phyloP scores from a whole-genome alignment of 257 asterid species.

The Leptodermis oblonga region DNA sequence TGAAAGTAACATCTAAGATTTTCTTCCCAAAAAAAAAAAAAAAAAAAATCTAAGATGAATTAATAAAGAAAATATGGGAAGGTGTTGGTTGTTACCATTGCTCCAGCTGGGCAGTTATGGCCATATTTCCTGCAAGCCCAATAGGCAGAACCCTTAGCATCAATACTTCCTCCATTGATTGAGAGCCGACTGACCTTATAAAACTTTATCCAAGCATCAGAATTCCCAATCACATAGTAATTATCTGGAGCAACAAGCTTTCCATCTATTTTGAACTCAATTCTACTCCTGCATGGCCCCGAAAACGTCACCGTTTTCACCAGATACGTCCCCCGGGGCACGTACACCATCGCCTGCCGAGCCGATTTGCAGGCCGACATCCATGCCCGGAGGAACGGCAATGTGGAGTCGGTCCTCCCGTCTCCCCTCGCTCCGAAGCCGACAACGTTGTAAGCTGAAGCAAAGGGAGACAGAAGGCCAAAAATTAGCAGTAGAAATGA shows the following conservation, averaged over 20 bases:
- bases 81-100: slow-evolving; percentile 57
- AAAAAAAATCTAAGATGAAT: too few relatives aligned
- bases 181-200: slow-evolving; percentile 52
- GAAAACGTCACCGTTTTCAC: slow-evolving; percentile 34
- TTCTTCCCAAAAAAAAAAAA: too few relatives aligned
- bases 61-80: too few relatives aligned
- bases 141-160: slow-evolving; percentile 53
- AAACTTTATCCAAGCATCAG: slow-evolving; percentile 58
- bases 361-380: slow-evolving; percentile 57
- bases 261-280: slow-evolving; percentile 47
- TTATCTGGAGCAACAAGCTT: slow-evolving; percentile 57
- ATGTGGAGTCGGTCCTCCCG: slow-evolving; percentile 63
- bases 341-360: slow-evolving; percentile 45
- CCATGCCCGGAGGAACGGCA: slow-evolving; percentile 62
- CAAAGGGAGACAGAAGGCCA: slow-evolving; percentile 10
- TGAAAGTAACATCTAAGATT: too few relatives aligned
- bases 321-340: slow-evolving; percentile 53
- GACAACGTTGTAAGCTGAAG: slow-evolving; percentile 50
- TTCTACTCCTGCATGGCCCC: slow-evolving; percentile 62
- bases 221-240: slow-evolving; percentile 38
- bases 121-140: slow-evolving; percentile 50
- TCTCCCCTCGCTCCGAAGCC: slow-evolving; percentile 64
- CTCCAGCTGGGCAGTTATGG: slow-evolving; percentile 51
- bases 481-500: slow-evolving; percentile 10
- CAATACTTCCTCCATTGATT: slow-evolving; percentile 56